Evolutionary conservation across 345 rosid species (phyloP), one percentile per base, ranked within the genome.

Genomic region (Gossypium turneri): DNA sequence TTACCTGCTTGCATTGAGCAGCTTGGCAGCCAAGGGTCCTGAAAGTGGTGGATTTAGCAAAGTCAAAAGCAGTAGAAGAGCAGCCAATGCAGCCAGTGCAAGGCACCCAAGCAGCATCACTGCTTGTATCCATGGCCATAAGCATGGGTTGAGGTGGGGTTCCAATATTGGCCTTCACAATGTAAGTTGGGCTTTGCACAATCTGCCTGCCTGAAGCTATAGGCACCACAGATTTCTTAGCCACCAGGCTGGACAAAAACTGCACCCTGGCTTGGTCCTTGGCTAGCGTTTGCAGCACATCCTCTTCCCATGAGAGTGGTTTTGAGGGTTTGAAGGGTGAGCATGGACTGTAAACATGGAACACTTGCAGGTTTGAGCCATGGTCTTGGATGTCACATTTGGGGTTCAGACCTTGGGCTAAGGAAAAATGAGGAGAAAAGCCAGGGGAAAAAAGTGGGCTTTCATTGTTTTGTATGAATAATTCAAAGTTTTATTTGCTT

Each of bases 121-220:
- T 91, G 88, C 98, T 93, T 15, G 89, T 95, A 74, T 95, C 99
- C 81, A 95, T 74, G 67, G 98, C 97, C 88, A 93, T 79, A 52
- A 93, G 89, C 90, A 95, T 70, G 64, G 92, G 66, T 76, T 95
- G 99, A 5, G 96, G 78, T 1, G 98, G 99, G 9, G 94, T 90
- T 17, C 99, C 99, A 16, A 95, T 81, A 53, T 87, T 86, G 43
- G 88, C 90, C 79, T 86, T 84, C 25, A 88, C 91, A 66, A 95
- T 80, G 53, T 95, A 95, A 45, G 93, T 91, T 24, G 98, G 94
- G 78, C 90, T 93, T 87, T 93, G 99, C 7, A 81, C 62, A 47
- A 89, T 85, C 85, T 82, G 90, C 38, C 94, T 83, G 61, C 97
- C 99, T 0, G 99, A 86, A 47, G 99, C 99, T n/a, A 95, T 82